Evolutionary conservation across 345 rosid genomes (phyloP).

Genomic region (Murraya koenigii): DNA sequence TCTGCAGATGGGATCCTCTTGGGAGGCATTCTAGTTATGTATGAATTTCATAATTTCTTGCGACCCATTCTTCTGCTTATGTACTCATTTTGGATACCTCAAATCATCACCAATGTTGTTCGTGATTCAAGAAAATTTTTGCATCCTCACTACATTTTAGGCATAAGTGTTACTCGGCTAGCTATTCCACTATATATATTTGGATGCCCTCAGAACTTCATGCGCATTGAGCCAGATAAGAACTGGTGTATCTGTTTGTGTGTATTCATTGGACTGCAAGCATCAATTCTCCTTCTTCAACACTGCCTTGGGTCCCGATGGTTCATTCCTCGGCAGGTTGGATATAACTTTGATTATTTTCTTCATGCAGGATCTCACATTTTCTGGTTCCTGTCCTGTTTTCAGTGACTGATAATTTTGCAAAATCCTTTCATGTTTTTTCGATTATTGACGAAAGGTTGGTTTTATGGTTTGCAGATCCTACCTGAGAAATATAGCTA

Average conservation of each 20-base stretch:
- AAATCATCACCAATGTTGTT: slow-evolving; percentile 72
- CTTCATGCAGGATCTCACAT: not conserved
- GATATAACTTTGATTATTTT: slow-evolving; percentile 19
- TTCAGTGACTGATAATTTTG: not conserved
- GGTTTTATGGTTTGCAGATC: slow-evolving; percentile 49
- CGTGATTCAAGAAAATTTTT: slow-evolving; percentile 95
- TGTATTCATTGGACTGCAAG: slow-evolving; percentile 72
- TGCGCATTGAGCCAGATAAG: slow-evolving; percentile 84
- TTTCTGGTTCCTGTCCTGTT: not conserved
- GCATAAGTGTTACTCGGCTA: slow-evolving; percentile 85
- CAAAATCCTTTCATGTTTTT: not conserved
- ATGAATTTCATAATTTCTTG: slow-evolving; percentile 81
- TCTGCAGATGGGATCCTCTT: slow-evolving; percentile 94
- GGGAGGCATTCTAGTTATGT: slow-evolving; percentile 96
- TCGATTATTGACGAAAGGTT: not conserved
- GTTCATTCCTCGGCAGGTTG: slow-evolving; percentile 93
- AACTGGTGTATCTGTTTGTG: slow-evolving; percentile 74
- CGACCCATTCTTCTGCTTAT: slow-evolving; percentile 72
- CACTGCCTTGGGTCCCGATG: slow-evolving; percentile 95
- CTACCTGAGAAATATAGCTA: slow-evolving; percentile 95
- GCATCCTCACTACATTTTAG: slow-evolving; percentile 91
- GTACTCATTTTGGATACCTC: slow-evolving; percentile 97
- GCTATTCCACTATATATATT: slow-evolving; percentile 81
- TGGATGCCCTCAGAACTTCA: slow-evolving; percentile 95
- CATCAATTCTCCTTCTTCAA: slow-evolving; percentile 86